phyloP scores from a whole-genome alignment of 2,329 filamentous ascomycete species.

The Aspergillus sclerotialis region DNA sequence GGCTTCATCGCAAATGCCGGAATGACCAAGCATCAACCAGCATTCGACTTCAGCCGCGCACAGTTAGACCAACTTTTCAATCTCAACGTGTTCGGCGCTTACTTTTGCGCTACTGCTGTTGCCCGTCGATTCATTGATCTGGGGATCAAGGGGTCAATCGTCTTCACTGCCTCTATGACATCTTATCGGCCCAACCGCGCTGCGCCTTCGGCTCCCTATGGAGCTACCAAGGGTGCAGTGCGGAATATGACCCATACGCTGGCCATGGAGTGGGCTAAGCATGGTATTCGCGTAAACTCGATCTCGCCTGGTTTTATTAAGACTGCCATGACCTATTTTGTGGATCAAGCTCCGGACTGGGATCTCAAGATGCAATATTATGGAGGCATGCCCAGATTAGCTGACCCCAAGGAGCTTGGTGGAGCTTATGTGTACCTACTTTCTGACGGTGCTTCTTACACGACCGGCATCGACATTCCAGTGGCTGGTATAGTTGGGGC shows the following conservation, averaged over 20 bases:
- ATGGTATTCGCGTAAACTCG: constrained; percentile 32
- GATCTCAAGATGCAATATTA: neutral
- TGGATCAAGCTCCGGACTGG: neutral
- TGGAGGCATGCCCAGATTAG: neutral
- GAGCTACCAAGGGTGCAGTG: constrained; percentile 37
- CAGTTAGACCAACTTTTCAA: constrained; percentile 33
- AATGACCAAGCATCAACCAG: constrained; percentile 39
- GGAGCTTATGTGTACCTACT: neutral
- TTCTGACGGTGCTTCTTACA: neutral
- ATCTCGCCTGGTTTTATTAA: constrained; percentile 37
- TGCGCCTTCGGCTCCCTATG: constrained; percentile 38
- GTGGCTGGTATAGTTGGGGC: neutral
- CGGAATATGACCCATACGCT: constrained; percentile 21
- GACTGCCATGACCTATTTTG: constrained; percentile 19
- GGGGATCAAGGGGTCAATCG: constrained; percentile 26
- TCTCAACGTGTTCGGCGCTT: constrained; percentile 32
- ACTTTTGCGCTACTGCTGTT: constrained; percentile 17
- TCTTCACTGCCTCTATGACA: constrained; percentile 43
- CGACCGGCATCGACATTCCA: neutral
- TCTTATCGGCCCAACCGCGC: constrained; percentile 40
- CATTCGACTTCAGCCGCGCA: constrained; percentile 33
- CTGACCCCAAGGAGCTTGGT: neutral
- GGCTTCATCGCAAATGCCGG: constrained; percentile 39
- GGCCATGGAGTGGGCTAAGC: constrained; percentile 42
- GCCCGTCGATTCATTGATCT: constrained; percentile 32